These are phyloP conservation scores for Pythium dissimile DNA, from an alignment of 352 stramenopile species.

Conservation along the genomic window DNA sequence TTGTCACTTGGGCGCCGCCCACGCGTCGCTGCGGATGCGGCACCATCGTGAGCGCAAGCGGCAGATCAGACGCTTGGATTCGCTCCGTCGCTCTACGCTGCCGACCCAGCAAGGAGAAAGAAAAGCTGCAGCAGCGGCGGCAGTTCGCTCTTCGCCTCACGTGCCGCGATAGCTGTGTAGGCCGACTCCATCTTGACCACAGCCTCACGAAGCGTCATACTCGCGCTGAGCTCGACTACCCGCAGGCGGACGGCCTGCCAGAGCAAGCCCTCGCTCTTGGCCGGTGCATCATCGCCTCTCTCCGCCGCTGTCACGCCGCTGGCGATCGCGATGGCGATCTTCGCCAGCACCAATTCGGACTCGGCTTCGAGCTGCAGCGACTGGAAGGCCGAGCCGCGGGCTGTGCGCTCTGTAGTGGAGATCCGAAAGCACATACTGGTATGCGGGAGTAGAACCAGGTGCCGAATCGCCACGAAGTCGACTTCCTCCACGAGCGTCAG, in stretches of 20 bases:
- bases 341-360: constrained; percentile 1
- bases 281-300: background rate
- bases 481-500: background rate
- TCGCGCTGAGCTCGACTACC: constrained; percentile 13
- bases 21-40: constrained; percentile 10
- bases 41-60: constrained; percentile 12
- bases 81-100: background rate
- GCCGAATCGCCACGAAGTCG: background rate
- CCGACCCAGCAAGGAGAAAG: background rate
- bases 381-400: background rate
- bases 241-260: constrained; percentile 22
- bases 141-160: constrained; percentile 12
- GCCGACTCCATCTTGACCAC: background rate
- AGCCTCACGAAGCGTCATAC: constrained; percentile 6
- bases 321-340: background rate
- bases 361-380: constrained; percentile 14
- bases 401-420: background rate
- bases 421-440: constrained; percentile 1
- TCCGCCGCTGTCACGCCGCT: background rate
- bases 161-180: constrained; percentile 4
- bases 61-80: constrained; percentile 4
- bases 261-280: constrained; percentile 1
- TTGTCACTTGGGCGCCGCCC: too few relatives aligned
- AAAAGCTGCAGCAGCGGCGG: background rate
- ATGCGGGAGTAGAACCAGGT: background rate